Percentiles rank a stretch among this genome's conserved stretches.
phyloP scores from a whole-genome alignment of 306 rosid genomes.

The Astragalus glycyphyllos region DNA sequence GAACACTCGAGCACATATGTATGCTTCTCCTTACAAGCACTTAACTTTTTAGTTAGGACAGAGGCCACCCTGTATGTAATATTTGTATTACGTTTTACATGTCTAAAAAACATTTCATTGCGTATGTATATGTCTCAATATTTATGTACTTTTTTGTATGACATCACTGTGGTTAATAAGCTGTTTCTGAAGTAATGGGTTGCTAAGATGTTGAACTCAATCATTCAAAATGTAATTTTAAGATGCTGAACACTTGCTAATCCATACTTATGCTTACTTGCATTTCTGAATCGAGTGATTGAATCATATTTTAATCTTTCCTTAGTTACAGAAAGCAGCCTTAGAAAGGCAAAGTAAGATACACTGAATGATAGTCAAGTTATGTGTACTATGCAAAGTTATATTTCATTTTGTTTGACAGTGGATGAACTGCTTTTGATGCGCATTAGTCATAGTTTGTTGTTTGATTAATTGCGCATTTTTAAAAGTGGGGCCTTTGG shows the following conservation, averaged over 20 bases:
- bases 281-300: background rate
- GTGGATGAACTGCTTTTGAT: conserved; percentile 18
- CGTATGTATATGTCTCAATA: background rate
- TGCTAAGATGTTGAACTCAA: conserved; percentile 10
- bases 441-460: conserved; percentile 15
- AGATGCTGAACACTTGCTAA: conserved; percentile 8
- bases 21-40: background rate
- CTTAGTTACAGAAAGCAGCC: background rate
- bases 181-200: conserved; percentile 25
- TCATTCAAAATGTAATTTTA: conserved; percentile 30
- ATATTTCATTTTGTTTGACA: background rate
- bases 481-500: background rate
- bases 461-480: conserved; percentile 4
- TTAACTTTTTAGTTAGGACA: background rate
- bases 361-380: background rate
- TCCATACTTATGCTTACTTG: background rate
- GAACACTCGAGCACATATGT: background rate
- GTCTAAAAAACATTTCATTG: background rate
- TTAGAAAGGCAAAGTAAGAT: conserved; percentile 12
- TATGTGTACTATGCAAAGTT: background rate
- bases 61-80: background rate
- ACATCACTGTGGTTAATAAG: background rate
- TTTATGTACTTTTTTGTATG: background rate
- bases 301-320: conserved; percentile 26
- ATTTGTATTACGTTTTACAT: background rate